These are phyloP conservation scores for Fusarium veterinarium DNA, from an alignment of 2,329 filamentous ascomycete genomes.

Conservation along the genomic window DNA sequence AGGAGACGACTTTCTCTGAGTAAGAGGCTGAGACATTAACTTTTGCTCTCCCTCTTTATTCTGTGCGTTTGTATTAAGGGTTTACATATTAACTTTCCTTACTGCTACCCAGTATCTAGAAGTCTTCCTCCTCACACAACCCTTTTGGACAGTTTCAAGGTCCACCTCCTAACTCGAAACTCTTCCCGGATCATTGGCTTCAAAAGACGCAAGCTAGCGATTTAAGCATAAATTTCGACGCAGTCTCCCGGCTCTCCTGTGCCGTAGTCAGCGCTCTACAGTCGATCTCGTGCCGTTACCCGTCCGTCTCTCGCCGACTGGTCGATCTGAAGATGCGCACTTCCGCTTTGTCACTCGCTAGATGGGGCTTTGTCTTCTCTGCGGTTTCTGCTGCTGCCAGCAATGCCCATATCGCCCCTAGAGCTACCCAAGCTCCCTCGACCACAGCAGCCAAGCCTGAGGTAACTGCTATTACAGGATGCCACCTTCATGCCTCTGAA, in stretches of 20 bases:
- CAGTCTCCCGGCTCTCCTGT: constrained; percentile 5
- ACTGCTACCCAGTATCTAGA: neutral
- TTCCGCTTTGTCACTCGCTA: constrained; percentile 31
- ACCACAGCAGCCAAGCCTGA: constrained; percentile 35
- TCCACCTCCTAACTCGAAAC: neutral
- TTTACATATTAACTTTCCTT: neutral
- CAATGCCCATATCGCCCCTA: constrained; percentile 39
- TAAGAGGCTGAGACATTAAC: constrained; percentile 36
- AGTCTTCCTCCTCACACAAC: constrained; percentile 3
- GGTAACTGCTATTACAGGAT: constrained; percentile 54
- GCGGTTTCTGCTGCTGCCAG: constrained; percentile 22
- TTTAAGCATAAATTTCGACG: constrained; percentile 27
- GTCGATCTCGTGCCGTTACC: constrained; percentile 1
- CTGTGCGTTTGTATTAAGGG: neutral
- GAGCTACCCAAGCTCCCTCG: constrained; percentile 49
- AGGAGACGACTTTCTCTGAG: constrained; percentile 4
- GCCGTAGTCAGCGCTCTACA: neutral
- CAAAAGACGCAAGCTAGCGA: neutral
- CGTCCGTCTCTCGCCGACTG: neutral
- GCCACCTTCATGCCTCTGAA: constrained; percentile 55
- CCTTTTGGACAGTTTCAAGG: constrained; percentile 15
- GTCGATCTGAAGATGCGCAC: constrained; percentile 24
- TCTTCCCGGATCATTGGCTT: neutral
- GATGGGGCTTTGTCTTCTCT: constrained; percentile 31
- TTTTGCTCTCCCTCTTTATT: constrained; percentile 6